Percentiles rank a stretch among this genome's conserved stretches.
Evolutionary conservation across 2,329 filamentous ascomycete species (phyloP).

Genomic region (Phyllosticta citrichinensis): DNA sequence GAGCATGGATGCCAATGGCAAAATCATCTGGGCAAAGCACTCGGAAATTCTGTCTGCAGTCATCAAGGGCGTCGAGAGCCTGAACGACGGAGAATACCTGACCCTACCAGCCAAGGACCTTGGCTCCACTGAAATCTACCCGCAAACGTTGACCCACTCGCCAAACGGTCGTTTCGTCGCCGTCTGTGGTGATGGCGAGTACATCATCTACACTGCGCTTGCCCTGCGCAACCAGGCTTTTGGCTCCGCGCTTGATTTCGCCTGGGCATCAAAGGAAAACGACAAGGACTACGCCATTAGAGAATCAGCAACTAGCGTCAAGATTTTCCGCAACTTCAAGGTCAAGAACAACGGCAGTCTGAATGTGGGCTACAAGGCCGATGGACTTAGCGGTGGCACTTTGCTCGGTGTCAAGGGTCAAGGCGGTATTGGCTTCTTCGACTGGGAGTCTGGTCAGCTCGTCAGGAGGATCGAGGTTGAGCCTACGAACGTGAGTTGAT

Average conservation of each 20-base stretch:
- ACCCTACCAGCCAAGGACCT: slow-evolving; percentile 86
- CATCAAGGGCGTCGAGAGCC: slow-evolving; percentile 79
- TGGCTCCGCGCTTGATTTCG: slow-evolving; percentile 89
- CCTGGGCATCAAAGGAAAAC: slow-evolving; percentile 94
- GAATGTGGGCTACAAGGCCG: slow-evolving; percentile 90
- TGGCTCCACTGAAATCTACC: slow-evolving; percentile 92
- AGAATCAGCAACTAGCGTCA: slow-evolving; percentile 87
- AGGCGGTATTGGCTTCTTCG: slow-evolving; percentile 89
- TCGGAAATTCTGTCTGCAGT: slow-evolving; percentile 92
- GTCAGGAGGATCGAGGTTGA: slow-evolving; percentile 85
- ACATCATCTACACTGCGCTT: slow-evolving; percentile 95
- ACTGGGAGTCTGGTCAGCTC: slow-evolving; percentile 84
- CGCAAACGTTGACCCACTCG: slow-evolving; percentile 89
- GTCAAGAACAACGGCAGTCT: slow-evolving; percentile 72
- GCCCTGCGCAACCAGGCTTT: slow-evolving; percentile 98
- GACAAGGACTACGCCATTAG: slow-evolving; percentile 97
- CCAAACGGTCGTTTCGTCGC: slow-evolving; percentile 86
- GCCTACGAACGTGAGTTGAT: slow-evolving; percentile 44
- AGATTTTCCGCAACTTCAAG: slow-evolving; percentile 96
- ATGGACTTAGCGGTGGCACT: slow-evolving; percentile 80
- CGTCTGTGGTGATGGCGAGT: slow-evolving; percentile 92
- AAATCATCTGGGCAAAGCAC: slow-evolving; percentile 91
- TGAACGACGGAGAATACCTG: slow-evolving; percentile 86
- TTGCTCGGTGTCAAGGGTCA: slow-evolving; percentile 91
- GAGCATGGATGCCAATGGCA: slow-evolving; percentile 92